Conservation (phyloP, 2,329 filamentous ascomycete genomes). For the Colletotrichum lentis region DNA sequence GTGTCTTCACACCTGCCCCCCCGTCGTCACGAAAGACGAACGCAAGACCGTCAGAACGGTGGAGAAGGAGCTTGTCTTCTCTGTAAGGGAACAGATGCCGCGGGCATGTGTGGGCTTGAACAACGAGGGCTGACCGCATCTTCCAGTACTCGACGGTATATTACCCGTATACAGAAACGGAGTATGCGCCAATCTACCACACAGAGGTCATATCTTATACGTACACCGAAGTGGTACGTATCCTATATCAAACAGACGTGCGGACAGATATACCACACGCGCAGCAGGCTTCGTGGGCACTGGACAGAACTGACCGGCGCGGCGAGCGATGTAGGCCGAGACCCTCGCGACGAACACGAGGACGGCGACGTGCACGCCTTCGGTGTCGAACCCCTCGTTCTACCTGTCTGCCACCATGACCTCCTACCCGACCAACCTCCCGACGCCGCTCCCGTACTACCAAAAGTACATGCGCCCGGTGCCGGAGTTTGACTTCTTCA, state of each 20-base stretch:
- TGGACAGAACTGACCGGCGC: not conserved
- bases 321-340: too few species aligned
- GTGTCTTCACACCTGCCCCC: conserved; percentile 9
- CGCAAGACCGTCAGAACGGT: conserved; percentile 5
- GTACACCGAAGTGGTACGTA: too few species aligned
- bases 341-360: not conserved
- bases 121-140: too few species aligned
- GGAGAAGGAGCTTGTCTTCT: not conserved
- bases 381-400: not conserved
- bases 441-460: not conserved
- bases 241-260: too few species aligned
- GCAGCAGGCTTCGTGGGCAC: not conserved
- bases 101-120: too few species aligned
- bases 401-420: conserved; percentile 1
- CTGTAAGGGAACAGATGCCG: too few species aligned
- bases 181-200: too few species aligned
- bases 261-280: not conserved
- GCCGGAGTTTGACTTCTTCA: not conserved
- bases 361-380: not conserved
- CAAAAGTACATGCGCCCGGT: not conserved
- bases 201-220: too few species aligned
- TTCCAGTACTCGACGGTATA: too few species aligned
- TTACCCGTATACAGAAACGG: too few species aligned
- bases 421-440: not conserved
- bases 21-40: not conserved